Conservation (phyloP, 306 rosid genomes). For the Adenanthera pavonina region DNA sequence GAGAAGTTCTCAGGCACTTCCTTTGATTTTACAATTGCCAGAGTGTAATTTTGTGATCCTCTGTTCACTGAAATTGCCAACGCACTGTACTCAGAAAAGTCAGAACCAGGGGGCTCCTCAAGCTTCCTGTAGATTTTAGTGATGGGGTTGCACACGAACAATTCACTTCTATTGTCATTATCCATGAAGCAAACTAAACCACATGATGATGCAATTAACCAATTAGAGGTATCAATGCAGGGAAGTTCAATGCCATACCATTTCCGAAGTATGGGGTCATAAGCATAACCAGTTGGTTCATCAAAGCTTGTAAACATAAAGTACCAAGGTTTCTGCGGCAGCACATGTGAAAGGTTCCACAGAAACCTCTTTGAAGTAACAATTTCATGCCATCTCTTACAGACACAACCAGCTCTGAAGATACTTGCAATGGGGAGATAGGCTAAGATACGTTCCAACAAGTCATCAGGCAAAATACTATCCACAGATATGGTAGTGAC, state of each 20-base stretch:
- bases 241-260: conserved; percentile 91
- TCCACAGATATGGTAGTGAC: conserved; percentile 60
- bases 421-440: conserved; percentile 87
- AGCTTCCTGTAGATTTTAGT: conserved; percentile 61
- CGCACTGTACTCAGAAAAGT: conserved; percentile 76
- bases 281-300: conserved; percentile 77
- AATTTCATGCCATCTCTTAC: conserved; percentile 86
- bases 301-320: conserved; percentile 86
- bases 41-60: conserved; percentile 54
- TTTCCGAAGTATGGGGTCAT: conserved; percentile 79
- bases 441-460: conserved; percentile 85
- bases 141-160: conserved; percentile 82
- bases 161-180: conserved; percentile 64
- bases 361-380: conserved; percentile 71
- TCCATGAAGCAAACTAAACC: conserved; percentile 95
- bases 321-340: conserved; percentile 91
- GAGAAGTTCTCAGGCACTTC: conserved; percentile 80
- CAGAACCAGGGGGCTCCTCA: conserved; percentile 70
- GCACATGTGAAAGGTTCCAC: conserved; percentile 63
- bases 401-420: conserved; percentile 78
- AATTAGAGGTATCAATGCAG: conserved; percentile 62
- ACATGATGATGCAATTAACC: conserved; percentile 69
- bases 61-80: conserved; percentile 74
- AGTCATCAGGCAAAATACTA: conserved; percentile 75
- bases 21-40: conserved; percentile 82